Conservation (phyloP, 495 filamentous ascomycete species). For the Talaromyces adpressus region DNA sequence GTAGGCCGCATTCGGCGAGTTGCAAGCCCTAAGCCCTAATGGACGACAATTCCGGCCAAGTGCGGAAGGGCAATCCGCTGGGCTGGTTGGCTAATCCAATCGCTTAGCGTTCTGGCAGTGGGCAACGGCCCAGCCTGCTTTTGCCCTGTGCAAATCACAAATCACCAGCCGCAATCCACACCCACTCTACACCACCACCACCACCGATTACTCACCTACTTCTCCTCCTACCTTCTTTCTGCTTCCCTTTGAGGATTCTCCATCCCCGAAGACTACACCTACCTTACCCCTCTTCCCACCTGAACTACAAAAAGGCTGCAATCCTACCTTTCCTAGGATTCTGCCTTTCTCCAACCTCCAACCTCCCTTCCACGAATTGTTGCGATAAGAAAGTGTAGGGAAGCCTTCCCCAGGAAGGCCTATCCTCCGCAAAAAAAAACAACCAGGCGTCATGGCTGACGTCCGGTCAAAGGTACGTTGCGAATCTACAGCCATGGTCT, state of each 20-base stretch:
- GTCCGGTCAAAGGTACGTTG: conserved; percentile 45
- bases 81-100: conserved; percentile 9
- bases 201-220: neutral
- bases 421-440: conserved; percentile 23
- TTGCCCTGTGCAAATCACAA: conserved; percentile 4
- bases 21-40: conserved; percentile 8
- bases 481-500: conserved; percentile 2
- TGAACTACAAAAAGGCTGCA: conserved; percentile 6
- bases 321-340: conserved; percentile 21
- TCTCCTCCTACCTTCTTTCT: conserved; percentile 6
- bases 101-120: conserved; percentile 6
- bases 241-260: conserved; percentile 8
- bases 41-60: conserved; percentile 2
- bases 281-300: neutral
- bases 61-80: conserved; percentile 5
- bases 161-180: neutral
- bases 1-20: neutral
- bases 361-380: conserved; percentile 26
- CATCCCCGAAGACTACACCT: conserved; percentile 3
- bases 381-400: conserved; percentile 29
- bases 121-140: neutral
- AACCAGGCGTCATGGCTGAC: conserved; percentile 44
- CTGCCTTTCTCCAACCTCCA: conserved; percentile 27
- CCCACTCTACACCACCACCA: neutral
- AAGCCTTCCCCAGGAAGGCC: conserved; percentile 44